Conservation (phyloP, 2,329 filamentous ascomycete genomes). For the Botrytis hyacinthi region DNA sequence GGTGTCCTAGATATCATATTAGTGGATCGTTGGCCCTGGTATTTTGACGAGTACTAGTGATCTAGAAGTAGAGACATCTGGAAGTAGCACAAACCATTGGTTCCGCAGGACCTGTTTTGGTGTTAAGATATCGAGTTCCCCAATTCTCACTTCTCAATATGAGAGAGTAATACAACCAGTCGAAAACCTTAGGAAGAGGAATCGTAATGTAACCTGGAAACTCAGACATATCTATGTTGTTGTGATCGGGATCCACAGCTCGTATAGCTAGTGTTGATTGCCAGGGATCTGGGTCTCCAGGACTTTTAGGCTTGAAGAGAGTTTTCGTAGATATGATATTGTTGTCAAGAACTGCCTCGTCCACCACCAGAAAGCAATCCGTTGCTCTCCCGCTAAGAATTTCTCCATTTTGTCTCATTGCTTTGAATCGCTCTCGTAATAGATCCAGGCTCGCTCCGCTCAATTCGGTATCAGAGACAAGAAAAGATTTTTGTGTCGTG, state of each 20-base stretch:
- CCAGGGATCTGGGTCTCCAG: slow-evolving; percentile 1
- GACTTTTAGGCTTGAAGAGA: background rate
- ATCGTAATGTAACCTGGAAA: slow-evolving; percentile 1
- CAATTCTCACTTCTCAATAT: slow-evolving; percentile 17
- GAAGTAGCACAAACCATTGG: background rate
- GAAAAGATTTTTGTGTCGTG: background rate
- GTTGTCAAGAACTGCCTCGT: background rate
- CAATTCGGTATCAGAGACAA: background rate
- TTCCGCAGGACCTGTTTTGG: background rate
- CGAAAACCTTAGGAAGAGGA: slow-evolving; percentile 20
- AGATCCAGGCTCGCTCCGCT: too few relatives aligned
- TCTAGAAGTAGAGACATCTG: too few relatives aligned
- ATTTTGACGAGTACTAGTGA: too few relatives aligned
- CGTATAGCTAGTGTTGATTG: background rate
- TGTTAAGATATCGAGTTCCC: slow-evolving; percentile 15
- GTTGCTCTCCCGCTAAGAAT: background rate
- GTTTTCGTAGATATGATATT: background rate
- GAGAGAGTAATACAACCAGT: slow-evolving; percentile 18
- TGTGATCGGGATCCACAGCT: slow-evolving; percentile 3
- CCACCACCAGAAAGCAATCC: background rate
- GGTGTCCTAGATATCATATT: background rate
- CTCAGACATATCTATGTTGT: too few relatives aligned
- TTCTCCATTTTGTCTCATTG: background rate
- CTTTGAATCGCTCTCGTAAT: background rate
- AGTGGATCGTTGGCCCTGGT: too few relatives aligned